Percentiles rank a stretch among this genome's conserved stretches.
These are phyloP conservation scores for Begonia peltatifolia DNA, from an alignment of 306 rosid species.

Conservation along the genomic window DNA sequence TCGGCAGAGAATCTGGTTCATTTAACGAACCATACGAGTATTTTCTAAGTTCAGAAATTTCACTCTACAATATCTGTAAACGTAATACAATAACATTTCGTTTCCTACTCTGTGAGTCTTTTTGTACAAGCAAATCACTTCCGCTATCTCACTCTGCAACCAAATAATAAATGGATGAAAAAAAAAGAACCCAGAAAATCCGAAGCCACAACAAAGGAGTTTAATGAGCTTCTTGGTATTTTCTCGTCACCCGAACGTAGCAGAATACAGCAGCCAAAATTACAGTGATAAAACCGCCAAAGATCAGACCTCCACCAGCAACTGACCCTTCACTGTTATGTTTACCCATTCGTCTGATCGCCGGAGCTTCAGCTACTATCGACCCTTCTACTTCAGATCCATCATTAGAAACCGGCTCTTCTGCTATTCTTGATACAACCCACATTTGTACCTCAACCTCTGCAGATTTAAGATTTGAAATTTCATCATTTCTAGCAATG, in stretches of 20 bases:
- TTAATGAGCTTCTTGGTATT: conserved; percentile 18
- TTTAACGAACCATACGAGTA: too few species aligned
- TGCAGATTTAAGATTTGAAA: conserved; percentile 13
- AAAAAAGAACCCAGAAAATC: background rate
- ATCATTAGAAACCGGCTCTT: conserved; percentile 12
- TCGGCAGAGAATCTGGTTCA: too few species aligned
- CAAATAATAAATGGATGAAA: conserved; percentile 1
- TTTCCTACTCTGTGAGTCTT: too few species aligned
- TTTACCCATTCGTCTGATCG: conserved; percentile 40
- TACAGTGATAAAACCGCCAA: conserved; percentile 73
- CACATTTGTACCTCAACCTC: conserved; percentile 9
- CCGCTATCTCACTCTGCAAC: too few species aligned
- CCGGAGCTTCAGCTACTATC: conserved; percentile 40
- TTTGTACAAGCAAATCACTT: too few species aligned
- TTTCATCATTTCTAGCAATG: conserved; percentile 18
- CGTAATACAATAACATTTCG: too few species aligned
- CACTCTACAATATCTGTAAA: too few species aligned
- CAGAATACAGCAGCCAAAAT: conserved; percentile 73
- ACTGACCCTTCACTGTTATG: conserved; percentile 56
- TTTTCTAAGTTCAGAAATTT: too few species aligned
- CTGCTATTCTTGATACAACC: conserved; percentile 8
- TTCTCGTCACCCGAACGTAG: conserved; percentile 75
- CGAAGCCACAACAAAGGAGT: background rate
- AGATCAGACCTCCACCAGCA: conserved; percentile 84
- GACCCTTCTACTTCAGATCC: conserved; percentile 6